Evolutionary conservation across 495 filamentous ascomycete species (phyloP).

Genomic region (Lepidopterella palustris): DNA sequence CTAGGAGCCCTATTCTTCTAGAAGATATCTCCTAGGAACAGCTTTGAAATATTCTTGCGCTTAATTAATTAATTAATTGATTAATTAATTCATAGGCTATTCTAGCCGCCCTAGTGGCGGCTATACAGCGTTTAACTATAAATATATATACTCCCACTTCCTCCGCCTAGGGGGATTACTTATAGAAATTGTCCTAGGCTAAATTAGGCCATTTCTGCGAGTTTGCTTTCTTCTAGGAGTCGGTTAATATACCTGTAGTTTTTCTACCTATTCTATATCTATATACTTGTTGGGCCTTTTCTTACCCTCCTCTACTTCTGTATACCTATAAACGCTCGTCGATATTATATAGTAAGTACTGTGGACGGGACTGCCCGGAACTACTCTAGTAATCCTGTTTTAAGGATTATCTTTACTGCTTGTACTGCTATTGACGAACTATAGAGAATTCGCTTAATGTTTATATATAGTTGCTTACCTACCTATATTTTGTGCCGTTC

Average conservation of each 20-base stretch:
- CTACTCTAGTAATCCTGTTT: slow-evolving; percentile 31
- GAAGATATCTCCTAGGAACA: too few relatives aligned
- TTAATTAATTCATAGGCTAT: slow-evolving; percentile 30
- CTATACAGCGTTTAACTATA: slow-evolving; percentile 32
- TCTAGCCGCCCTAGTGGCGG: slow-evolving; percentile 24
- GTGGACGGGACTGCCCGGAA: not conserved
- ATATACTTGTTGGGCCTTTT: not conserved
- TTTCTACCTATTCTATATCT: slow-evolving; percentile 6
- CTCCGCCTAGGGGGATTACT: not conserved
- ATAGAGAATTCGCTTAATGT: slow-evolving; percentile 24
- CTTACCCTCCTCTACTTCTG: not conserved
- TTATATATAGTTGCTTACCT: slow-evolving; percentile 14
- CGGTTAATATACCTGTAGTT: not conserved
- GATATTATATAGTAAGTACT: not conserved
- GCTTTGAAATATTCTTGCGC: too few relatives aligned
- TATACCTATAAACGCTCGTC: not conserved
- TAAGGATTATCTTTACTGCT: slow-evolving; percentile 32
- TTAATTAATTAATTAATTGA: too few relatives aligned
- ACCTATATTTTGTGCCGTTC: slow-evolving; percentile 30
- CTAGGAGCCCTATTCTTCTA: too few relatives aligned
- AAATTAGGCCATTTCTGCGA: slow-evolving; percentile 1
- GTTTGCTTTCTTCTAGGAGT: not conserved
- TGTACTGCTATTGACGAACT: slow-evolving; percentile 31
- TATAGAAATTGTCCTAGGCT: not conserved
- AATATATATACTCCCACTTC: slow-evolving; percentile 26